These are phyloP conservation scores for Salmacisia buchloeana DNA, from an alignment of 1,284 basidiomycete species.

Conservation along the genomic window DNA sequence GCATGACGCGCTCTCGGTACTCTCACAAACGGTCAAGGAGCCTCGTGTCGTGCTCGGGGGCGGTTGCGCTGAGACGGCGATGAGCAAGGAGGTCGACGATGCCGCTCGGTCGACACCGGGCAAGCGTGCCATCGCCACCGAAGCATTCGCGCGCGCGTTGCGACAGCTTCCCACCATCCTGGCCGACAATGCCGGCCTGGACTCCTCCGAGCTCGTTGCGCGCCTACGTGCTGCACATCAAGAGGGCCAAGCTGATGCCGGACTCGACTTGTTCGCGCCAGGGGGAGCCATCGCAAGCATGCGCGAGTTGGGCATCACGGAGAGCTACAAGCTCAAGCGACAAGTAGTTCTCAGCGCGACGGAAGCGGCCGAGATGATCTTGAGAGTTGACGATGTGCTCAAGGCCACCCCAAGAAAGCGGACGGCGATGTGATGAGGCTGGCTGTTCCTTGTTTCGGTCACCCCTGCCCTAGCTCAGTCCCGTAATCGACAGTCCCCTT, in stretches of 20 bases:
- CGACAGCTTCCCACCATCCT: constrained; percentile 66
- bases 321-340: constrained; percentile 94
- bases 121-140: constrained; percentile 92
- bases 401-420: constrained; percentile 59
- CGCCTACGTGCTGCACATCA: constrained; percentile 88
- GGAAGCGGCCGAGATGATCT: constrained; percentile 97
- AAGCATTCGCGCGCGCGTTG: constrained; percentile 81
- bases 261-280: constrained; percentile 76
- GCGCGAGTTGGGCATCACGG: constrained; percentile 79
- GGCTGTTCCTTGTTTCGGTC: too few relatives aligned
- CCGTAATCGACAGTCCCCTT: too few relatives aligned
- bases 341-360: constrained; percentile 90
- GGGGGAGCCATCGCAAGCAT: constrained; percentile 76
- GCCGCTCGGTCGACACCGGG: constrained; percentile 77
- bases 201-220: constrained; percentile 90
- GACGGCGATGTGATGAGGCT: constrained; percentile 54
- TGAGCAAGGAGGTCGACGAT: constrained; percentile 90
- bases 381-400: constrained; percentile 68
- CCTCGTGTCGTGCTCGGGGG: constrained; percentile 89
- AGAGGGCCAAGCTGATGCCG: constrained; percentile 76
- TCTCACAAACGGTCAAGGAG: constrained; percentile 97
- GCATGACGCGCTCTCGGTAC: constrained; percentile 92
- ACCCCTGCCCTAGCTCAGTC: too few relatives aligned
- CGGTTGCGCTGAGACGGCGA: constrained; percentile 95
- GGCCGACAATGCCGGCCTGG: constrained; percentile 95